Percentiles rank a stretch among this genome's conserved stretches.
phyloP scores from a whole-genome alignment of 1,139 yeast genomes.

The Debaryomycetaceae sp. region DNA sequence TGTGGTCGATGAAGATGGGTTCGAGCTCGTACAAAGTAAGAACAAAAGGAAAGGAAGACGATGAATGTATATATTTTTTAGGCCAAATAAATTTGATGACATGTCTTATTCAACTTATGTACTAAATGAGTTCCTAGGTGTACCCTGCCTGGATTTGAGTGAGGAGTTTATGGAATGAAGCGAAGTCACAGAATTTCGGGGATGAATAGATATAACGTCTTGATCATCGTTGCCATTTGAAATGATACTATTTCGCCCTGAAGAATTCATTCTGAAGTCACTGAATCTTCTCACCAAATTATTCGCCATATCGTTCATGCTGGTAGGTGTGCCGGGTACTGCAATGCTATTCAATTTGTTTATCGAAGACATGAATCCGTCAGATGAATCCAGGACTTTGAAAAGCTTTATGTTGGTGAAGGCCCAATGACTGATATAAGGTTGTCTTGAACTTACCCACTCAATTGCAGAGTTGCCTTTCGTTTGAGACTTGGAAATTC shows the following conservation, averaged over 20 bases:
- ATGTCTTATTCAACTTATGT: constrained; percentile 7
- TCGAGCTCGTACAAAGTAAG: constrained; percentile 75
- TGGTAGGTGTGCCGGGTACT: constrained; percentile 32
- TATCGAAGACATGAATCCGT: constrained; percentile 37
- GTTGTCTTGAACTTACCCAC: constrained; percentile 25
- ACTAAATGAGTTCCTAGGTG: constrained; percentile 41
- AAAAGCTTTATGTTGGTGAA: constrained; percentile 63
- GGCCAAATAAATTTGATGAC: neutral
- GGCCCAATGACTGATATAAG: constrained; percentile 53
- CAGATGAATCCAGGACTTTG: constrained; percentile 41
- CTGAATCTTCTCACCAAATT: constrained; percentile 46
- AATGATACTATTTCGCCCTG: constrained; percentile 19
- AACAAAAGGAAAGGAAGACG: constrained; percentile 37
- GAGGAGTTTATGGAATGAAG: constrained; percentile 42
- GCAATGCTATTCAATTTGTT: constrained; percentile 19
- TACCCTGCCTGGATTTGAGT: constrained; percentile 36
- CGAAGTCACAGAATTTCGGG: constrained; percentile 35
- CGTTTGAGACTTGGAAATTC: constrained; percentile 19
- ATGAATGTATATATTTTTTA: neutral
- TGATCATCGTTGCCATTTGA: constrained; percentile 18
- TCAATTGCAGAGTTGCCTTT: constrained; percentile 9
- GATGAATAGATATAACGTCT: constrained; percentile 22
- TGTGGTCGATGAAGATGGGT: constrained; percentile 88
- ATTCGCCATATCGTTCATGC: constrained; percentile 53
- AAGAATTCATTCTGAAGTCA: constrained; percentile 34